A percentile compares a stretch with the other conserved stretches of the same genome.
Evolutionary conservation across 2,329 filamentous ascomycete species (phyloP).

Genomic region (Huntiella bhutanensis): DNA sequence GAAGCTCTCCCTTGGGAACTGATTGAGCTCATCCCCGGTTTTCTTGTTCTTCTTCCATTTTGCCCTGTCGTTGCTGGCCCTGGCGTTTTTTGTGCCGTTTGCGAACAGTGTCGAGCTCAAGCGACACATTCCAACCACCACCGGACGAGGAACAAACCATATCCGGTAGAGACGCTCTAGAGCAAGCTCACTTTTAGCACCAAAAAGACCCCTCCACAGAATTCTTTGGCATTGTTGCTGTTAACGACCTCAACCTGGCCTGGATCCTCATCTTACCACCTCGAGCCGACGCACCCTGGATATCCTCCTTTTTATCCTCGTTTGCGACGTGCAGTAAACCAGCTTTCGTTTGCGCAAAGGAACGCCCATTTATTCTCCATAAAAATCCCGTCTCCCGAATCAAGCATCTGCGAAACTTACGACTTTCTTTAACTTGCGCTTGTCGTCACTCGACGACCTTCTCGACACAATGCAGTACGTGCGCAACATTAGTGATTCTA

Average conservation of each 20-base stretch:
- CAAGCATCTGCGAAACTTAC: too few species aligned
- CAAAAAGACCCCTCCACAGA: background rate
- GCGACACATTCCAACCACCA: slow-evolving; percentile 6
- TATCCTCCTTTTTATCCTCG: background rate
- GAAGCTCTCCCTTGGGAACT: background rate
- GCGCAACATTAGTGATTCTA: slow-evolving; percentile 79
- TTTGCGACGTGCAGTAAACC: background rate
- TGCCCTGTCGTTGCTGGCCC: background rate
- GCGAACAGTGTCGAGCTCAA: background rate
- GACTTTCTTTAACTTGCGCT: background rate
- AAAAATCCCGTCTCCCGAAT: too few species aligned
- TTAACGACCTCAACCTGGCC: background rate
- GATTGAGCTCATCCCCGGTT: background rate
- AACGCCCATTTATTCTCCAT: background rate
- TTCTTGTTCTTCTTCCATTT: background rate
- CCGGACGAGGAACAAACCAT: too few species aligned
- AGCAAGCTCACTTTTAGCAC: too few species aligned
- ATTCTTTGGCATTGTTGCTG: background rate
- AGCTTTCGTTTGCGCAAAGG: background rate
- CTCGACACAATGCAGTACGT: slow-evolving; percentile 80
- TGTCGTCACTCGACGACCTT: background rate
- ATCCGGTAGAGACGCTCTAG: too few species aligned
- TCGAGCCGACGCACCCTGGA: background rate
- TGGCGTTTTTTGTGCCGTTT: slow-evolving; percentile 2
- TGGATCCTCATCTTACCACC: background rate